Conservation (phyloP, 2,329 filamentous ascomycete genomes). For the Clonostachys rosea region DNA sequence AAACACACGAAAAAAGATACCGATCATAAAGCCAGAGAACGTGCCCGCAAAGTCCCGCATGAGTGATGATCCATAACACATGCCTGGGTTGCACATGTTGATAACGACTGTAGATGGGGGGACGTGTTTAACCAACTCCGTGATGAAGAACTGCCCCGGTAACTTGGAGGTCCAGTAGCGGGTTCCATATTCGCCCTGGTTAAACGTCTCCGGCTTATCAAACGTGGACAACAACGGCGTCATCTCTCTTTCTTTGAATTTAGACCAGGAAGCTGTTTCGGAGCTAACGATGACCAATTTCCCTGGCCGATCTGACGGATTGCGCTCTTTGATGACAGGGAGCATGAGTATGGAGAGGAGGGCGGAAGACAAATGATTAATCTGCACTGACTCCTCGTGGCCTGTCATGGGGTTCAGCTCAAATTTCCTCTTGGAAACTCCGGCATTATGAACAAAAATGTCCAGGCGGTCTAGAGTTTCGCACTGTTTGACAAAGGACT, state of each 20-base stretch:
- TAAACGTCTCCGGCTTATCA: neutral
- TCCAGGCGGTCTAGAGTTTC: slow-evolving; percentile 29
- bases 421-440: slow-evolving; percentile 11
- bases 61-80: neutral
- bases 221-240: neutral
- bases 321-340: slow-evolving; percentile 12
- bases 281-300: slow-evolving; percentile 17
- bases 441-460: slow-evolving; percentile 38
- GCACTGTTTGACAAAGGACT: slow-evolving; percentile 25
- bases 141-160: slow-evolving; percentile 1
- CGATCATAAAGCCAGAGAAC: neutral
- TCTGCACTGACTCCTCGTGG: slow-evolving; percentile 33
- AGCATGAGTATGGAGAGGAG: slow-evolving; percentile 23
- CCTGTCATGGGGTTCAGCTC: slow-evolving; percentile 16
- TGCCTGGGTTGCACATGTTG: neutral
- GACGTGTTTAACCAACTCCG: slow-evolving; percentile 1
- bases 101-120: neutral
- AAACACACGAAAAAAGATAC: neutral
- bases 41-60: neutral
- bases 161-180: neutral
- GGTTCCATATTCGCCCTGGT: neutral
- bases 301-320: slow-evolving; percentile 3
- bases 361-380: slow-evolving; percentile 27
- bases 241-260: slow-evolving; percentile 5
- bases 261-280: slow-evolving; percentile 10